A percentile compares a stretch with the other conserved stretches of the same genome.
phyloP scores from a whole-genome alignment of 129 eudicot genomes.

The Pseudognaphalium luteoalbum region DNA sequence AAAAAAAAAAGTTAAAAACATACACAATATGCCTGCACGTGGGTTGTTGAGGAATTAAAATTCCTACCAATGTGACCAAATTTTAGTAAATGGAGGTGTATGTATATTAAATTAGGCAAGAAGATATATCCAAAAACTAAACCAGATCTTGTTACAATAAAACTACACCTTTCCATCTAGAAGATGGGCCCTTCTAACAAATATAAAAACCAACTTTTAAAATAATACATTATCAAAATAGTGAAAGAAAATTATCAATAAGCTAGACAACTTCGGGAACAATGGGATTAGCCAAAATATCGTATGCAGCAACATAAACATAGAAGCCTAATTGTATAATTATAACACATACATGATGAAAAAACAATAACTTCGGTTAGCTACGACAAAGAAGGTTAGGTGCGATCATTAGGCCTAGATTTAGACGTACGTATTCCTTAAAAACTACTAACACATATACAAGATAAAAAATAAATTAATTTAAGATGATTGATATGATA shows the following conservation, averaged over 20 bases:
- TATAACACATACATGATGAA: neutral
- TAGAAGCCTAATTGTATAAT: neutral
- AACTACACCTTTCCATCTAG: slow-evolving; percentile 21
- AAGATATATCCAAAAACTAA: slow-evolving; percentile 19
- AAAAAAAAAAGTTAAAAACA: neutral
- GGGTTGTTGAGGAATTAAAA: slow-evolving; percentile 25
- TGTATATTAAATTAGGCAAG: slow-evolving; percentile 1
- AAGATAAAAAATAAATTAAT: too few relatives aligned
- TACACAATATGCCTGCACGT: slow-evolving; percentile 27
- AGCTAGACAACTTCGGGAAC: neutral
- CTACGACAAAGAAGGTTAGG: neutral
- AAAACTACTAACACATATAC: too few relatives aligned
- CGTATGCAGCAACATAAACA: neutral
- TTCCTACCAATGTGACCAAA: slow-evolving; percentile 21
- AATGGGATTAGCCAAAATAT: neutral
- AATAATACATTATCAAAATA: neutral
- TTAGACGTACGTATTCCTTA: too few relatives aligned
- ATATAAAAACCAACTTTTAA: neutral
- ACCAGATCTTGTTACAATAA: slow-evolving; percentile 22
- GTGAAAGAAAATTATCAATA: neutral
- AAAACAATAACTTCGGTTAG: neutral
- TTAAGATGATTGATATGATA: too few relatives aligned
- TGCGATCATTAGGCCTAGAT: too few relatives aligned
- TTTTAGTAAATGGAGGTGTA: slow-evolving; percentile 10
- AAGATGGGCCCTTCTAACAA: slow-evolving; percentile 8